Evolutionary conservation across 306 rosid species (phyloP).

Genomic region (Morella rubra): DNA sequence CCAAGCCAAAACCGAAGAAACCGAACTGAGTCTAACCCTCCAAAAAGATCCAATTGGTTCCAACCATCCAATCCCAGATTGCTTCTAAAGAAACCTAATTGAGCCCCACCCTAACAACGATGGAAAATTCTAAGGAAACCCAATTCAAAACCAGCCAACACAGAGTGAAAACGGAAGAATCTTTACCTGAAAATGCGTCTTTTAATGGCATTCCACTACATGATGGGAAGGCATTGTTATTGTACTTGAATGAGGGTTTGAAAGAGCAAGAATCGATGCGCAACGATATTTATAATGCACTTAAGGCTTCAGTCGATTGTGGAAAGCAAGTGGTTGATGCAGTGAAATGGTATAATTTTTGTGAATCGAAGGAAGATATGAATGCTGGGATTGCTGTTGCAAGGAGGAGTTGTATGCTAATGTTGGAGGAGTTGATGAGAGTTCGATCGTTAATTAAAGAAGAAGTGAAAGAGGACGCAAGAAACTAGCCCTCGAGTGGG

Average conservation of each 20-base stretch:
- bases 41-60: not conserved
- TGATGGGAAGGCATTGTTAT: constrained; percentile 30
- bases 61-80: not conserved
- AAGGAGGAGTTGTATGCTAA: constrained; percentile 36
- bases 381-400: constrained; percentile 11
- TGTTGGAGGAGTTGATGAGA: constrained; percentile 39
- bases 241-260: constrained; percentile 18
- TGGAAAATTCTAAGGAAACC: not conserved
- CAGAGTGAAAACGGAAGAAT: not conserved
- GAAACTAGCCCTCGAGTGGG: constrained; percentile 34
- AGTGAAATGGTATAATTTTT: constrained; percentile 29
- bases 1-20: not conserved
- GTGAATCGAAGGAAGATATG: not conserved
- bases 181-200: not conserved
- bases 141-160: constrained; percentile 2
- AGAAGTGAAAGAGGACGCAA: constrained; percentile 29
- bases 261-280: constrained; percentile 31
- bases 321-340: constrained; percentile 41
- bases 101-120: not conserved
- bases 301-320: constrained; percentile 19
- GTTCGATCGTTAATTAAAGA: constrained; percentile 21
- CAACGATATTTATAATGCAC: not conserved
- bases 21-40: not conserved
- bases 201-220: constrained; percentile 21
- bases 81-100: not conserved